Conservation (phyloP, 495 filamentous ascomycete species). For the Pseudomonodictys pantanalensis region DNA sequence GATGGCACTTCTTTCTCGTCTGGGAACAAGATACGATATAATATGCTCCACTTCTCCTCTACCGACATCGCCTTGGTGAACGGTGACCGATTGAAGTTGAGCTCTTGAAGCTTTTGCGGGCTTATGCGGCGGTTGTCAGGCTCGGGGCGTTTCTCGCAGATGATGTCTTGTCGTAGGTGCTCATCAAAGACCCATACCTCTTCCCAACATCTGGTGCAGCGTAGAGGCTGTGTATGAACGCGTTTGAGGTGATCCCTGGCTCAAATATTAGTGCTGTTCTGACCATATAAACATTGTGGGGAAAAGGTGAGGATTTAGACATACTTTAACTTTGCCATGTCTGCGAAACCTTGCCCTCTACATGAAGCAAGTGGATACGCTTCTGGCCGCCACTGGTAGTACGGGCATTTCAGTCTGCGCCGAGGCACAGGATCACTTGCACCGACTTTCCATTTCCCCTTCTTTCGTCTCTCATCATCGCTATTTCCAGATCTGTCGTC, state of each 20-base stretch:
- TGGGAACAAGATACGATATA: conserved; percentile 1
- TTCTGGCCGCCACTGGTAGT: background rate
- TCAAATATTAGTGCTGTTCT: background rate
- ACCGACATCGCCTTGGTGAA: background rate
- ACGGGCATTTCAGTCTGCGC: background rate
- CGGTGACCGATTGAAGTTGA: conserved; percentile 3
- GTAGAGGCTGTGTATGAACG: background rate
- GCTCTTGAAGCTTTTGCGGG: background rate
- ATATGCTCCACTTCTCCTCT: conserved; percentile 1
- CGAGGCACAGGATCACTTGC: background rate
- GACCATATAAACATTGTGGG: background rate
- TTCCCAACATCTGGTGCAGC: background rate
- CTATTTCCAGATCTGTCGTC: background rate
- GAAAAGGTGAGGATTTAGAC: background rate
- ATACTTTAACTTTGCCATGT: background rate
- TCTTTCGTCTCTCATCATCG: background rate
- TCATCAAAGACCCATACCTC: background rate
- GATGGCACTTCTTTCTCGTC: conserved; percentile 5
- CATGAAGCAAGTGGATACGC: background rate
- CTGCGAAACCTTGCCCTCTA: background rate
- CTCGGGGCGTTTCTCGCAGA: background rate
- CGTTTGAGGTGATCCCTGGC: background rate
- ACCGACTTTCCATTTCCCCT: background rate
- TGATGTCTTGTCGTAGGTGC: background rate
- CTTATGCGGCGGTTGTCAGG: background rate